These are phyloP conservation scores for Cornus kousa DNA, from an alignment of 148 eudicot genomes.

Conservation along the genomic window DNA sequence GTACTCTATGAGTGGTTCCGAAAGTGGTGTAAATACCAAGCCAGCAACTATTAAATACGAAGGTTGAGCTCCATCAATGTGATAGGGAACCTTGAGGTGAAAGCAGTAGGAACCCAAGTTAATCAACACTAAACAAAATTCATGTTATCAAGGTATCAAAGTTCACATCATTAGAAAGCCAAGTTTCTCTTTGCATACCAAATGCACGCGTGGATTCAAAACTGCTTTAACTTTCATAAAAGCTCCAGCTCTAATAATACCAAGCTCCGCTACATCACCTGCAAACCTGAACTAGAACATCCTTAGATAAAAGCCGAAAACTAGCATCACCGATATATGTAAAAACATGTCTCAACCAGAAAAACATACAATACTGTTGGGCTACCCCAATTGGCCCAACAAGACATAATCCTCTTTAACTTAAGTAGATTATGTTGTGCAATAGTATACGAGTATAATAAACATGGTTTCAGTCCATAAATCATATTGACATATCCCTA, in stretches of 20 bases:
- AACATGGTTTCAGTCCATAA: background rate
- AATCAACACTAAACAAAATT: slow-evolving; percentile 1
- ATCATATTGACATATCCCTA: background rate
- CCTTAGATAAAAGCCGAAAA: slow-evolving; percentile 8
- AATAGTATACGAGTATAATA: background rate
- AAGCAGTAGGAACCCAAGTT: slow-evolving; percentile 4
- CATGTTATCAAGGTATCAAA: background rate
- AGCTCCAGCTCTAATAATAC: slow-evolving; percentile 75
- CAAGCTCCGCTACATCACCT: slow-evolving; percentile 86
- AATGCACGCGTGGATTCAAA: slow-evolving; percentile 75
- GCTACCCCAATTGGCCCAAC: background rate
- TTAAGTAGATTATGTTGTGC: background rate
- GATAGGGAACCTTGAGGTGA: slow-evolving; percentile 76
- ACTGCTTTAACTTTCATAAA: slow-evolving; percentile 69
- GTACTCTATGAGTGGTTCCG: slow-evolving; percentile 96
- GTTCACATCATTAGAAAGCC: background rate
- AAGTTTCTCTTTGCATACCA: slow-evolving; percentile 48
- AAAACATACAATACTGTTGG: background rate
- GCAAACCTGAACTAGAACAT: slow-evolving; percentile 64
- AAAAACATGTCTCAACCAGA: background rate
- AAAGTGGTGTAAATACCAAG: slow-evolving; percentile 92
- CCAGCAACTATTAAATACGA: slow-evolving; percentile 93
- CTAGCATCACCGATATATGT: background rate
- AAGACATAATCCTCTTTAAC: too few relatives aligned
- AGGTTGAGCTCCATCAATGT: slow-evolving; percentile 90